phyloP scores from a whole-genome alignment of 1,284 basidiomycete genomes.

The Fomitopsis betulina region DNA sequence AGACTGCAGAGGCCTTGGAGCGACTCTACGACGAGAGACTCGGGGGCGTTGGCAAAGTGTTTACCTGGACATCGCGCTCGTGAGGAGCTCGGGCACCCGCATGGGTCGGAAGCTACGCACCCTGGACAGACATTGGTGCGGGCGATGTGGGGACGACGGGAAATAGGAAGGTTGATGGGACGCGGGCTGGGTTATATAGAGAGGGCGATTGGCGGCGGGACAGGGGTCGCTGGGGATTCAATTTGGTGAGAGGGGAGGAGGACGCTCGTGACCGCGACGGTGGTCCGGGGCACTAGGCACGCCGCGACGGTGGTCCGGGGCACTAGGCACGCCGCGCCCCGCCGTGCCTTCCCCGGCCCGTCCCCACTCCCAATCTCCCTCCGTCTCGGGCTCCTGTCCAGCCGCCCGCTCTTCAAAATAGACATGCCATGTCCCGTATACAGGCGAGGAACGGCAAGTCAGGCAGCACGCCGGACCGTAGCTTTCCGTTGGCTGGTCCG shows the following conservation, averaged over 20 bases:
- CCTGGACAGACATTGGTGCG: constrained; percentile 5
- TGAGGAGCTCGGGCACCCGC: constrained; percentile 13
- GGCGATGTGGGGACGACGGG: no score
- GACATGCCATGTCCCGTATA: background rate
- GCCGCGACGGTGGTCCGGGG: constrained; percentile 1
- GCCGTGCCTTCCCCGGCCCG: background rate
- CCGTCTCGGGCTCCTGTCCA: no score
- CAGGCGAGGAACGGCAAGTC: no score
- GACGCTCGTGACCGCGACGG: constrained; percentile 1
- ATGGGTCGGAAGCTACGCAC: background rate
- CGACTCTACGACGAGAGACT: constrained; percentile 72
- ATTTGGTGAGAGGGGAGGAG: background rate
- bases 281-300: background rate
- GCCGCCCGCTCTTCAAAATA: background rate
- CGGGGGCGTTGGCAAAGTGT: constrained; percentile 71
- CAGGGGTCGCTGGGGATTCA: background rate
- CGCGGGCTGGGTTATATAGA: constrained; percentile 1
- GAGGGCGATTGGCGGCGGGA: background rate
- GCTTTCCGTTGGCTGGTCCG: no score
- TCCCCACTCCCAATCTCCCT: background rate
- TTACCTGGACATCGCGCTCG: constrained; percentile 40
- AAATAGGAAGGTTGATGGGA: no score
- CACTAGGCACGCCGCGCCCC: background rate
- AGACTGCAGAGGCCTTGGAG: constrained; percentile 67
- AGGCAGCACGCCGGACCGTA: no score